Base-by-base conservation (phyloP, 2,329 filamentous ascomycete genomes). In the Colletotrichum liaoningense region DNA sequence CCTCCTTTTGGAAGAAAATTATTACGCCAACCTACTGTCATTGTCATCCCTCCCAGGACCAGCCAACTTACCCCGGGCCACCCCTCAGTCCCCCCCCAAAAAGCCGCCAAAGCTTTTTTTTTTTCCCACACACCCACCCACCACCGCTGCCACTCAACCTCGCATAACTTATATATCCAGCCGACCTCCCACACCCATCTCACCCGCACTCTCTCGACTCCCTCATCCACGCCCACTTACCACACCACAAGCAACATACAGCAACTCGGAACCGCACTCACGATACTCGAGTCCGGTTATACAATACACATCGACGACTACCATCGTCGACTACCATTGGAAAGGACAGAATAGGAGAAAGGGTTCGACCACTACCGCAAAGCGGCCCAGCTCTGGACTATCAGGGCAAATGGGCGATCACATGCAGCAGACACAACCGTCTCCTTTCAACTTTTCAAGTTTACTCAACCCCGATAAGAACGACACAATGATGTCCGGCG, bases 381-480 rank as follows among this genome's bases (percentile, higher is more conserved):
- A 62, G 16, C n/a, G 42, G 56, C 56, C 57, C 62, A 59, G 63
- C 62, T 52, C 35, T 54, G 71, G 63, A 73, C 63, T 65, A 73
- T 67, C 63, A 68, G 70, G 63, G 74, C 65, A 62, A 74, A 77
- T 75, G 75, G 80, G 81, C 84, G 82, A 87, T 91, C 91, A 92
- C 89, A 94, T 94, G 92, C 92, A 93, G 89, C 90, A 91, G 84
- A 88, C 91, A 88, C 88, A 89, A 35, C 16, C 62, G 46, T 93
- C 92, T 78, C 91, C 92, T 82, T 91, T 93, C 85, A 92, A 93
- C 88, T 93, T 94, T 84, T 90, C 90, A 82, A 93, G 90, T 88
- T 90, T 94, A 81, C 89, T 94, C 80, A 94, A 94, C 80, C 92
- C 92, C 62, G 74, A 74, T 46, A 69, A 72, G 42, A 58, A 57